Evolutionary conservation across 345 rosid species (phyloP), one percentile per base, ranked within the genome.

Genomic region (Mallotus nudiflorus): DNA sequence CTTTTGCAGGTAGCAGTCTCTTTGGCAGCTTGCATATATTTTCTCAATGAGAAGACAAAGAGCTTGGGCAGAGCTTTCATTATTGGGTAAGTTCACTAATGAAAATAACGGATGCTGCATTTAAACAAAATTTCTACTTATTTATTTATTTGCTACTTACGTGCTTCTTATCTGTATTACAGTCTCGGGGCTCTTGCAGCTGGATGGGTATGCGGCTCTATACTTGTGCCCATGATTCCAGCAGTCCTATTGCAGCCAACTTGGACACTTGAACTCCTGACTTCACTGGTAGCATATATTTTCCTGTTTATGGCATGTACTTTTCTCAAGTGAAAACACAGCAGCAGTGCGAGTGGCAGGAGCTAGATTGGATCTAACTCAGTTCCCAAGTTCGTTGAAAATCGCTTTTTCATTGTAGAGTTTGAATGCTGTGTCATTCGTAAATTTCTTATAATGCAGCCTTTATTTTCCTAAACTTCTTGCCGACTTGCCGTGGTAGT

Each of bases 241-340:
- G 81, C 89, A 9, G 73, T 81, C 63, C 62, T 90, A 46, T 66
- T 90, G 31, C 85, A 81, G 68, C 98, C 94, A 10, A 86, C 92
- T n/a, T 95, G 99, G 99, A 88, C 94, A 10, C 98, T 95, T 0
- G 99, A 95, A 80, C 97, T 95, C 75, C 53, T 90, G 67, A 95
- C 99, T 37, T 89, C 99, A 33, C 75, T 95, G 66, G 97, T 92
- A 45, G 91, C 85, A 2, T 95, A 90, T 67, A 66, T 67, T 58
- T 88, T 87, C 88, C 77, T 95, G 87, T 95, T 92, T 80, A 83
- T 92, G 39, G 94, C 78, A 14, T 92, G 99, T 81, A 88, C 97
- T 72, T 90, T 92, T 70, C 89, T 92, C 73, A 92, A 92, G 81
- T 95, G 81, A 90, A 65, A 22, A 50, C 53, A 49, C 44, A n/a